Evolutionary conservation across 1,284 basidiomycete genomes (phyloP).

Genomic region (Chondrostereum purpureum): DNA sequence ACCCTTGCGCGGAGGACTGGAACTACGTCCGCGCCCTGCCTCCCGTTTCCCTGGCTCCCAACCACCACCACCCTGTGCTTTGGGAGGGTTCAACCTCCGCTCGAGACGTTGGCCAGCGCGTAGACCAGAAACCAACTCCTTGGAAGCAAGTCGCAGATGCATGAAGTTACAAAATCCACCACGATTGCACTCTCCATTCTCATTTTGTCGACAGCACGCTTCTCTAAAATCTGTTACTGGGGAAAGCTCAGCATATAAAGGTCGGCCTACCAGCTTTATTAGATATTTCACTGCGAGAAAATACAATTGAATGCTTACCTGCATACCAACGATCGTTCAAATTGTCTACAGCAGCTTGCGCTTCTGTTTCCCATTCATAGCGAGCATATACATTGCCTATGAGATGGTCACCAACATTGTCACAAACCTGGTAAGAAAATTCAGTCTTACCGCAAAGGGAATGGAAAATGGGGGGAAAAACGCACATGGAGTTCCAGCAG

Average conservation of each 20-base stretch:
- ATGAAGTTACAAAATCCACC: slow-evolving; percentile 99
- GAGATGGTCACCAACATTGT: slow-evolving; percentile 98
- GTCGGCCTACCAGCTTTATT: slow-evolving; percentile 60
- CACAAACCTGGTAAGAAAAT: slow-evolving; percentile 80
- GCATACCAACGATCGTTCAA: slow-evolving; percentile 98
- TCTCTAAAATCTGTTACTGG: slow-evolving; percentile 99
- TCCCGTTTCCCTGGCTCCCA: slow-evolving; percentile 74
- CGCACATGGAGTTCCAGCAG: slow-evolving; percentile 90
- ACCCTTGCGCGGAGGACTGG: slow-evolving; percentile 58
- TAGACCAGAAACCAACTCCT: slow-evolving; percentile 73
- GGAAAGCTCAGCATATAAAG: slow-evolving; percentile 96
- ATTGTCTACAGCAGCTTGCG: slow-evolving; percentile 87
- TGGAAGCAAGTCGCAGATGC: slow-evolving; percentile 87
- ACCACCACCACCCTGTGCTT: slow-evolving; percentile 60
- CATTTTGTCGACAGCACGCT: slow-evolving; percentile 97
- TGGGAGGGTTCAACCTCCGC: slow-evolving; percentile 63
- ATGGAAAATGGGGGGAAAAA: slow-evolving; percentile 13
- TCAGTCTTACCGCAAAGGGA: no score
- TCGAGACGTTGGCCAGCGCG: slow-evolving; percentile 82
- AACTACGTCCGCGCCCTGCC: slow-evolving; percentile 58
- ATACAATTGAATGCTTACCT: slow-evolving; percentile 47
- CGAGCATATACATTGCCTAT: slow-evolving; percentile 99
- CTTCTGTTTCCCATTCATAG: slow-evolving; percentile 98
- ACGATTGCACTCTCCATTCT: slow-evolving; percentile 93
- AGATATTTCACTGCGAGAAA: slow-evolving; percentile 5